Percentiles rank a stretch among this genome's conserved stretches.
phyloP scores from a whole-genome alignment of 2,329 filamentous ascomycete genomes.

The Helminthosporium solani region DNA sequence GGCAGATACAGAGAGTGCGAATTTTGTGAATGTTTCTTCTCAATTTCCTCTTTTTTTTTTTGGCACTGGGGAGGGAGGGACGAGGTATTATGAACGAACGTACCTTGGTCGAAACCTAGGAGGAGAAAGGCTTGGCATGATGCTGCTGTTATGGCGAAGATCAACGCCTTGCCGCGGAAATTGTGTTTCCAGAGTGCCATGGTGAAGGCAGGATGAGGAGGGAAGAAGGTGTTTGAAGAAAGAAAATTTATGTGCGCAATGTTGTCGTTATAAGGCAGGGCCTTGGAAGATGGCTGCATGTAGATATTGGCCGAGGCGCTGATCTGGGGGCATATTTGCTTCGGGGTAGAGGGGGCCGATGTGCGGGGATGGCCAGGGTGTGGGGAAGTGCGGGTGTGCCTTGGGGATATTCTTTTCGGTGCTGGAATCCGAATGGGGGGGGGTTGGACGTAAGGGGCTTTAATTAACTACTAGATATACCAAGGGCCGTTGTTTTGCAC shows the following conservation, averaged over 20 bases:
- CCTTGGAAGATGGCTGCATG: too few relatives aligned
- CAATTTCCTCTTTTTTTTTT: too few relatives aligned
- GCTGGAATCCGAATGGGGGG: too few relatives aligned
- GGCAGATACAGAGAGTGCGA: too few relatives aligned
- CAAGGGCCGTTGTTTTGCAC: too few relatives aligned
- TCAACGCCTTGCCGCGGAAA: conserved; percentile 9
- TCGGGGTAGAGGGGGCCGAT: background rate
- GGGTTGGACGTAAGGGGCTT: too few relatives aligned
- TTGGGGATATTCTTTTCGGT: too few relatives aligned
- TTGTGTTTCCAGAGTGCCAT: conserved; percentile 12
- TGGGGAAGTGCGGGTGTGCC: background rate
- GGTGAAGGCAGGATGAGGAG: background rate
- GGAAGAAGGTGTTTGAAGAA: background rate
- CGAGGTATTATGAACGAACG: background rate
- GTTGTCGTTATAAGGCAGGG: too few relatives aligned
- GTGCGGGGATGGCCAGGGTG: too few relatives aligned
- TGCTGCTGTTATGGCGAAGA: conserved; percentile 12
- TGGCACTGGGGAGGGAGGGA: too few relatives aligned
- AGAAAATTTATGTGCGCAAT: background rate
- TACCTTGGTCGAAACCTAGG: conserved; percentile 34
- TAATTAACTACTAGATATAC: too few relatives aligned
- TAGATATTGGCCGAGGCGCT: background rate
- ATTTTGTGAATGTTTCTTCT: too few relatives aligned
- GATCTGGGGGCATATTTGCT: background rate
- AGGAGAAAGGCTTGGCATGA: conserved; percentile 19